Evolutionary conservation across 164 flowering plant genomes (phyloP), one percentile per base, ranked within the genome.

Genomic region (Umbilicus rupestris): DNA sequence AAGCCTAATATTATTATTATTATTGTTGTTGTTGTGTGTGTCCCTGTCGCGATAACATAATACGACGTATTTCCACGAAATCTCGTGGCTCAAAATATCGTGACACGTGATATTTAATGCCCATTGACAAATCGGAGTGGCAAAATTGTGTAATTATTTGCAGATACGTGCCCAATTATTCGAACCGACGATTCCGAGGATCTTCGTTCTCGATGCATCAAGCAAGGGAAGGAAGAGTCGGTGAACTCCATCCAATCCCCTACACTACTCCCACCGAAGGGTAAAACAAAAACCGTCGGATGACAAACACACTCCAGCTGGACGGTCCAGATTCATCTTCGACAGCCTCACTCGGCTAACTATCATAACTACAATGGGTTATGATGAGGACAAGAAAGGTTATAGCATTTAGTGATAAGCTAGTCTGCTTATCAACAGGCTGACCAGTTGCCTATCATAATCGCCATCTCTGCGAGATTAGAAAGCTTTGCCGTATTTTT

Each of bases 401-500:
- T 24, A 29, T 10, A 15, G 24, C 4, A 52, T 47, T 5, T 11
- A 29, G 9, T 24, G 65, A 39, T 62, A 62, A 62, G 39, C 6
- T 1, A 31, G 1, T 16, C 0, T 2, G 1, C 65, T 20, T 63
- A 63, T 63, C 46, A 35, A 16, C 65, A 63, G 35, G 33, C 60
- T 55, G 60, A 8, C 10, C 19, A 26, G 60, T 28, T 10, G 31
- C 9, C 60, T 9, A 41, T 41, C 44, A 55, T 19, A 41, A 10
- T 60, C 5, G 22, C 64, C 64, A 60, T 63, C 29, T 37, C 65
- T 63, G 65, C 39, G 37, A 60, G 55, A 49, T 49, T 49, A 49
- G 55, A 63, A 39, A 63, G 45, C 65, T 62, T 63, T 63, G 14
- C 11, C 60, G 60, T 55, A 55, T 55, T 55, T 55, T 8, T 55